phyloP scores from a whole-genome alignment of 2,329 filamentous ascomycete genomes.

The Esteya vermicola region DNA sequence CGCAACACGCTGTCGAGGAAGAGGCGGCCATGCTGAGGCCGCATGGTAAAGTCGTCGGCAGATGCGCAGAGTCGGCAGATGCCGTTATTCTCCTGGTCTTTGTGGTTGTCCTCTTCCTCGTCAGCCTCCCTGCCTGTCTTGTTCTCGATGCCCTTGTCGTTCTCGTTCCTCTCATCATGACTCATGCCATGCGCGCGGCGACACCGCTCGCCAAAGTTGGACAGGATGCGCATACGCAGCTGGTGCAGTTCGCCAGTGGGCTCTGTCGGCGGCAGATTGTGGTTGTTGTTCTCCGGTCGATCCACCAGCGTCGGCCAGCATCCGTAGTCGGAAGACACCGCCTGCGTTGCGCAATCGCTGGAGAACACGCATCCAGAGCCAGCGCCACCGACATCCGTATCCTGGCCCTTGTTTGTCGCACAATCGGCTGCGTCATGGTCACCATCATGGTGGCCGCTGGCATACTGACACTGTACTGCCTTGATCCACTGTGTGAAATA shows the following conservation, averaged over 20 bases:
- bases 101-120: too few relatives aligned
- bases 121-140: neutral
- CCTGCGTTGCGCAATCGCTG: neutral
- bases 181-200: neutral
- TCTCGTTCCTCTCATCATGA: neutral
- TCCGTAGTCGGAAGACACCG: neutral
- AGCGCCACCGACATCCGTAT: neutral
- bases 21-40: slow-evolving; percentile 7
- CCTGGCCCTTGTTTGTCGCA: neutral
- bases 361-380: too few relatives aligned
- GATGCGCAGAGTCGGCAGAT: neutral
- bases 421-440: neutral
- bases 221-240: slow-evolving; percentile 7
- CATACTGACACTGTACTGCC: neutral
- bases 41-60: slow-evolving; percentile 7
- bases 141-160: neutral
- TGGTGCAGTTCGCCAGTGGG: slow-evolving; percentile 5
- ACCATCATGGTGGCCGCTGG: neutral
- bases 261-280: slow-evolving; percentile 5
- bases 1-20: slow-evolving; percentile 8
- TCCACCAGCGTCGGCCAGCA: slow-evolving; percentile 1
- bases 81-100: neutral
- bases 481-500: neutral
- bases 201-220: slow-evolving; percentile 7
- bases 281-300: slow-evolving; percentile 1